Evolutionary conservation across 208 protist species (phyloP), one percentile per base, ranked within the genome.

Genomic region (Leishmania major): DNA sequence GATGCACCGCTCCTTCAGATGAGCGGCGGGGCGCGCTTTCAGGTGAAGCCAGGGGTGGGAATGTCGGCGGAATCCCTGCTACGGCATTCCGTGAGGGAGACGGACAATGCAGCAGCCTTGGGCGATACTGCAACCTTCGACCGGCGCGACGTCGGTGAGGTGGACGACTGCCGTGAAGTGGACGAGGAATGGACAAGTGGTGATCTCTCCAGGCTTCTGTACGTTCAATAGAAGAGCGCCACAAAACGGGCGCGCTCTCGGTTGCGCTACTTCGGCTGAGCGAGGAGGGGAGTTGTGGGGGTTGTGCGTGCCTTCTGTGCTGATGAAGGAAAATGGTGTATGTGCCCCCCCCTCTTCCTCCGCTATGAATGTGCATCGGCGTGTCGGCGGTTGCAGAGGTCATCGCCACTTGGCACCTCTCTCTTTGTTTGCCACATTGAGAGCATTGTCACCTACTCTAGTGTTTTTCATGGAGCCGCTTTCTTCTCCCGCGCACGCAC

Each of bases 161-260:
- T 22, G 28, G 70, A 28, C 45, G 45, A 53, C 3, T 51, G 25
- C 43, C 11, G 47, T 35, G 25, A 37, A 28, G 15, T 35, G 45
- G 25, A 53, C 70, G 22, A 55, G 25, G 40, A 2, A 13, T 51
- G 40, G 70, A 17, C 70, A 74, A 22, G 35, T 28, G 45, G 11
- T 35, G 70, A 35, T 10, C 25, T n/a, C 10, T 51, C 40, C 22
- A 11, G 11, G 22, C 25, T 22, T 28, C 2, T 51, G 25, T 28
- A 31, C 45, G 70, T 37, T 55, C 40, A 74, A 37, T 74, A 74
- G 45, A 74, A 28, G 37, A 51, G 43, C 70, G 51, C 70, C 70
- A 22, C 70, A 7, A 31, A 35, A 31, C 28, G 17, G 40, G 47
- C 45, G 22, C 70, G 40, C 28, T 19, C 17, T 7, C 45, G 28